These are phyloP conservation scores for Loxodes magnus DNA, from an alignment of 73 alveolate genomes.

Conservation along the genomic window DNA sequence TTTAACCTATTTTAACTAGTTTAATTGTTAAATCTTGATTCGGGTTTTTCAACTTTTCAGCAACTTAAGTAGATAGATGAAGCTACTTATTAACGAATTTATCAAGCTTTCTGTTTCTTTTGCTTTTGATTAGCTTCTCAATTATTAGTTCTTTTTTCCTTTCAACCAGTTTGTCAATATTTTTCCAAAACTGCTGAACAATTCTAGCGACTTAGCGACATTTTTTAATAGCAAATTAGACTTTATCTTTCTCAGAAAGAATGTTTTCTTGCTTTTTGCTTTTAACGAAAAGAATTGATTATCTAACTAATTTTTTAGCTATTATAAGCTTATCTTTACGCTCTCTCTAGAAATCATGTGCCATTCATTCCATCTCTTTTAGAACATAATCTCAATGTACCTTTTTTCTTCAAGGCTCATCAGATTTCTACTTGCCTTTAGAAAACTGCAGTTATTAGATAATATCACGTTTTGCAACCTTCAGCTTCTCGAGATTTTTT, in stretches of 20 bases:
- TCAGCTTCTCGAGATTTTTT: slow-evolving; percentile 13
- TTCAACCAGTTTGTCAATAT: slow-evolving; percentile 67
- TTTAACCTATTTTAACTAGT: not conserved
- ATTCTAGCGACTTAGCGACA: slow-evolving; percentile 45
- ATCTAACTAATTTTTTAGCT: slow-evolving; percentile 33
- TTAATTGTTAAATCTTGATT: too few relatives aligned
- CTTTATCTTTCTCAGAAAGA: slow-evolving; percentile 27
- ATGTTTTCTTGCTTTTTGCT: slow-evolving; percentile 19
- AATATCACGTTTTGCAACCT: too few relatives aligned
- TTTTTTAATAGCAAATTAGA: slow-evolving; percentile 33
- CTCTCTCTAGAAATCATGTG: slow-evolving; percentile 82
- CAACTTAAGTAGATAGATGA: slow-evolving; percentile 75
- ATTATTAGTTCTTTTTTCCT: slow-evolving; percentile 60
- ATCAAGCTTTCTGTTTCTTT: slow-evolving; percentile 64
- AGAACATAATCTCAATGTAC: slow-evolving; percentile 75
- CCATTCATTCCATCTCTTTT: slow-evolving; percentile 90
- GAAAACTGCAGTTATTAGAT: too few relatives aligned
- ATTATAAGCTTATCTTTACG: slow-evolving; percentile 41
- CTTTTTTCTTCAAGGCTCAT: slow-evolving; percentile 40
- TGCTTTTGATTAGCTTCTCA: slow-evolving; percentile 58
- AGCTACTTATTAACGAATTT: slow-evolving; percentile 60
- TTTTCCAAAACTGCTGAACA: slow-evolving; percentile 69
- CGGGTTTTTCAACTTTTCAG: slow-evolving; percentile 47
- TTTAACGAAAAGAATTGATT: slow-evolving; percentile 19
- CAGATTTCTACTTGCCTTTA: slow-evolving; percentile 3